Percentiles rank a stretch among this genome's conserved stretches.
These are phyloP conservation scores for Suillus hirtellus DNA, from an alignment of 768 basidiomycete genomes.

Conservation along the genomic window DNA sequence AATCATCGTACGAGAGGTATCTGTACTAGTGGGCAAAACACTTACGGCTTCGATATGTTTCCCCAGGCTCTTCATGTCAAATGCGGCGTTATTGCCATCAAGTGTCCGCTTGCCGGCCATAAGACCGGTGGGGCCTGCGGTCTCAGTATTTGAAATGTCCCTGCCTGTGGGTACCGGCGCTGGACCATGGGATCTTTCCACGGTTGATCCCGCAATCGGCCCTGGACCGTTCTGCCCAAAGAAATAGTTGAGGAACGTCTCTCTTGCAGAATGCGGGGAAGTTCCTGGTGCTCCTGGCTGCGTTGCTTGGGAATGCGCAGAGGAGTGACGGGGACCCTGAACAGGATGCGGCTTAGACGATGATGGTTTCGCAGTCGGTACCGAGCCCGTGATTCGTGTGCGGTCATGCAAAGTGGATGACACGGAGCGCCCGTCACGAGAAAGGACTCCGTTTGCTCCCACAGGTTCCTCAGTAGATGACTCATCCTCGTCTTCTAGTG, in stretches of 20 bases:
- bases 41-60: constrained; percentile 97
- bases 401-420: constrained; percentile 81
- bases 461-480: constrained; percentile 57
- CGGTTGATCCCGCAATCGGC: constrained; percentile 57
- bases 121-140: constrained; percentile 53
- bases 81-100: constrained; percentile 82
- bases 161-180: constrained; percentile 55
- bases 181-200: constrained; percentile 38
- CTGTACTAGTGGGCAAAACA: constrained; percentile 21
- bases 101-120: constrained; percentile 66
- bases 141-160: constrained; percentile 60
- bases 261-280: constrained; percentile 65
- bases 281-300: constrained; percentile 35
- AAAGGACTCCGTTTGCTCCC: constrained; percentile 53
- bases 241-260: constrained; percentile 96
- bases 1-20: constrained; percentile 8
- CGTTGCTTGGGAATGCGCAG: constrained; percentile 36
- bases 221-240: constrained; percentile 91
- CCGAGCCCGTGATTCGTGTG: constrained; percentile 46
- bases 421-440: constrained; percentile 65
- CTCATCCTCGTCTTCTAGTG: constrained; percentile 65
- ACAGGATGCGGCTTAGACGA: constrained; percentile 28
- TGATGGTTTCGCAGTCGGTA: constrained; percentile 29
- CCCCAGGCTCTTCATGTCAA: constrained; percentile 98
- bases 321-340: constrained; percentile 37